Percentiles rank a stretch among this genome's conserved stretches.
phyloP scores from a whole-genome alignment of 2,329 filamentous ascomycete species.

The Venturia effusa region DNA sequence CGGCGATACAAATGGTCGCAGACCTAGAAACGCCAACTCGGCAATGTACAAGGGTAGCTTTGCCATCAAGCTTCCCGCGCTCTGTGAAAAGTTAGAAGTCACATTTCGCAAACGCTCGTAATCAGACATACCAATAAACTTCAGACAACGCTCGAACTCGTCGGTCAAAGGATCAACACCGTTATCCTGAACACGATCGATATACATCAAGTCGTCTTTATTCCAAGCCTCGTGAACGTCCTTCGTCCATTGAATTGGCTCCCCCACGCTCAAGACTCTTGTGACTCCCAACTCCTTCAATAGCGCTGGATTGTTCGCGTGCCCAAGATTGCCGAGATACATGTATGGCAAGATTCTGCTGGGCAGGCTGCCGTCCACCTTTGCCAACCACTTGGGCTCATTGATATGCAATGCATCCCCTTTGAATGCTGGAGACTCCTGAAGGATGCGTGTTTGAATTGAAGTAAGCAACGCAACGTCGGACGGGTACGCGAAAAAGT shows the following conservation, averaged over 20 bases:
- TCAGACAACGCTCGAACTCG: conserved; percentile 75
- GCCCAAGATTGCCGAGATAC: conserved; percentile 86
- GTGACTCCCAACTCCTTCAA: conserved; percentile 70
- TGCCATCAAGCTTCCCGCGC: conserved; percentile 63
- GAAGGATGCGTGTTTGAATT: conserved; percentile 65
- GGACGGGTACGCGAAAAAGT: conserved; percentile 92
- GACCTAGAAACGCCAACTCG: conserved; percentile 91
- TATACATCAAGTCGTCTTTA: conserved; percentile 62
- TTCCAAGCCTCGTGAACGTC: conserved; percentile 46
- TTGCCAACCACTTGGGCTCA: conserved; percentile 70
- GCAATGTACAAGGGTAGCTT: conserved; percentile 88
- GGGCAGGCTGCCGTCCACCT: conserved; percentile 81
- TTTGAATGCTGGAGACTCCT: conserved; percentile 49
- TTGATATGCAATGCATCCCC: conserved; percentile 6
- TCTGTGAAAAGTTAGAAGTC: conserved; percentile 40
- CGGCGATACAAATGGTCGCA: conserved; percentile 97
- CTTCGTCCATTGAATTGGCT: conserved; percentile 63
- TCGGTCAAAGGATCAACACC: conserved; percentile 84
- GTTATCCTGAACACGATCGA: conserved; percentile 89
- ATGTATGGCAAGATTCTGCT: conserved; percentile 85
- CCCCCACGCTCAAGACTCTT: conserved; percentile 85
- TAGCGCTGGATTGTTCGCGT: conserved; percentile 87
- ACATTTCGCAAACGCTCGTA: not conserved
- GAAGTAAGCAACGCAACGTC: conserved; percentile 74
- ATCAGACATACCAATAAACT: conserved; percentile 71